Evolutionary conservation across 768 basidiomycete genomes (phyloP).

Genomic region (Asterophora lycoperdoides): DNA sequence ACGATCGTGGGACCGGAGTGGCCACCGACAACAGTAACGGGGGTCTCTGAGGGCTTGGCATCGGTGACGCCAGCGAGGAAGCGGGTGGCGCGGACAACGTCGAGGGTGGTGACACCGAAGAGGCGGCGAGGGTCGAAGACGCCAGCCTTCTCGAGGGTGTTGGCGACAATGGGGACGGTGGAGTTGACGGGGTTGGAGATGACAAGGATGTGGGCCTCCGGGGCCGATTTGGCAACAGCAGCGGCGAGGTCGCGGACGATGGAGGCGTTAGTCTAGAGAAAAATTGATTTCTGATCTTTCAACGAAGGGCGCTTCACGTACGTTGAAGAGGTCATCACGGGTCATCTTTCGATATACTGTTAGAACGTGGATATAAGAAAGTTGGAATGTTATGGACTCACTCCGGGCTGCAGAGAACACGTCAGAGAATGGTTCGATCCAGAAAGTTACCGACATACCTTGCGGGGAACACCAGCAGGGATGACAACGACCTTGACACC

Average conservation of each 20-base stretch:
- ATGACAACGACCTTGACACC: conserved; percentile 93
- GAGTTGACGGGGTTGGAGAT: conserved; percentile 99
- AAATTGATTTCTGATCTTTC: not conserved
- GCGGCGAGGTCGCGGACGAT: conserved; percentile 95
- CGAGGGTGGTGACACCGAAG: conserved; percentile 97
- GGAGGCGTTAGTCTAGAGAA: conserved; percentile 83
- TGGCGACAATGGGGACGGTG: conserved; percentile 95
- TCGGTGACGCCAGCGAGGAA: conserved; percentile 77
- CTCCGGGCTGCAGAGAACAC: conserved; percentile 61
- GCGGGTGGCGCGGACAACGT: conserved; percentile 92
- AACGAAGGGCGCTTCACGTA: conserved; percentile 32
- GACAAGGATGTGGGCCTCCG: conserved; percentile 90
- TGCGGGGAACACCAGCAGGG: conserved; percentile 98
- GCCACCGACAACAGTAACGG: conserved; percentile 87
- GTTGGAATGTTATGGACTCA: conserved; percentile 40
- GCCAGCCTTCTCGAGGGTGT: conserved; percentile 86
- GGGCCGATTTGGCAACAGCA: conserved; percentile 79
- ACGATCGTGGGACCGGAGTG: conserved; percentile 98
- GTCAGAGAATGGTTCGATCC: conserved; percentile 18
- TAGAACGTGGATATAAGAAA: conserved; percentile 21
- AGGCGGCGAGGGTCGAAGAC: conserved; percentile 85
- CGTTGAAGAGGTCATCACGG: conserved; percentile 95
- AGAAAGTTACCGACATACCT: conserved; percentile 47
- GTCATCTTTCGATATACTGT: conserved; percentile 62
- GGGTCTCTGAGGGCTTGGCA: conserved; percentile 58